These are phyloP conservation scores for Plectosphaerella sp. DNA, from an alignment of 2,329 filamentous ascomycete genomes.

Conservation along the genomic window DNA sequence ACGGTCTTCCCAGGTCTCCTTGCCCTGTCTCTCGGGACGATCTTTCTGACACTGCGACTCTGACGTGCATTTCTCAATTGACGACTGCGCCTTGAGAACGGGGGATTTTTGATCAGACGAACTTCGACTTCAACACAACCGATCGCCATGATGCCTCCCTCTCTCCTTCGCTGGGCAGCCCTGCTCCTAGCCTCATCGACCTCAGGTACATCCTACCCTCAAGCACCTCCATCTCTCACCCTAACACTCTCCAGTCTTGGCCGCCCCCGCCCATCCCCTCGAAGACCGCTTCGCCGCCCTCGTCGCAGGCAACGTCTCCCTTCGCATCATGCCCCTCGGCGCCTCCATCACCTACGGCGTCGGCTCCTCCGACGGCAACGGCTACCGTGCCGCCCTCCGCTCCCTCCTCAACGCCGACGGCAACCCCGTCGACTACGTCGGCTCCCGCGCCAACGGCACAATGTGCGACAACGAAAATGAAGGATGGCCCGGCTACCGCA, in stretches of 20 bases:
- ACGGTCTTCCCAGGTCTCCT: too few relatives aligned
- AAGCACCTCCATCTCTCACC: neutral
- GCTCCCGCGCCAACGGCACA: slow-evolving; percentile 28
- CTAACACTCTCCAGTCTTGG: slow-evolving; percentile 4
- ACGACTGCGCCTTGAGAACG: neutral
- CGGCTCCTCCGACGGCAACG: slow-evolving; percentile 29
- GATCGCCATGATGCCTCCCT: slow-evolving; percentile 4
- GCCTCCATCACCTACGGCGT: slow-evolving; percentile 36
- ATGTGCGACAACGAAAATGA: slow-evolving; percentile 39
- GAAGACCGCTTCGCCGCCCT: slow-evolving; percentile 7
- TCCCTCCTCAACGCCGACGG: slow-evolving; percentile 23
- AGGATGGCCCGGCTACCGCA: slow-evolving; percentile 35
- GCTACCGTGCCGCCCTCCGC: slow-evolving; percentile 30
- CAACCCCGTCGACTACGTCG: slow-evolving; percentile 34
- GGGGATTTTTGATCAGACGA: neutral
- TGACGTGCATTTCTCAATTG: neutral
- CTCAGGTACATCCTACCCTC: slow-evolving; percentile 4
- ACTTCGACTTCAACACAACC: neutral
- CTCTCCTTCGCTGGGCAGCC: slow-evolving; percentile 2
- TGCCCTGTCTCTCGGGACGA: too few relatives aligned
- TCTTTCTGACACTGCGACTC: neutral
- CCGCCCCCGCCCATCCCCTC: slow-evolving; percentile 5
- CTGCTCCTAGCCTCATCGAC: slow-evolving; percentile 5
- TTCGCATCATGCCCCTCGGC: slow-evolving; percentile 39
- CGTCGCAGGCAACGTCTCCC: slow-evolving; percentile 18